phyloP scores from a whole-genome alignment of 176 grass and related monocot genomes.

The Tillandsia fasciculata region DNA sequence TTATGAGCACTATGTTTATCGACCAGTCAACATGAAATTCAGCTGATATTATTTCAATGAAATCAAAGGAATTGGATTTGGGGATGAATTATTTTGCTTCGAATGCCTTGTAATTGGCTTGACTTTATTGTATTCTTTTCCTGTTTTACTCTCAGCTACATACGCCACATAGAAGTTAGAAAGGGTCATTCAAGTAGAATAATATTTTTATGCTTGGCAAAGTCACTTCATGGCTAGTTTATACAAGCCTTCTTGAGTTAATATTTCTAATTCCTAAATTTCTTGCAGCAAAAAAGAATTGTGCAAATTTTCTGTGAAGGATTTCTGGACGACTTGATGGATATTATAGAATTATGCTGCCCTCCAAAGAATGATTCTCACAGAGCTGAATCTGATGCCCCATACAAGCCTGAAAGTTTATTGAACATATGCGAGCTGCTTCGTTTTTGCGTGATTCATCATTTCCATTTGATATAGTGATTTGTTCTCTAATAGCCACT shows the following conservation, averaged over 20 bases:
- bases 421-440: slow-evolving; percentile 71
- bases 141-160: too few relatives aligned
- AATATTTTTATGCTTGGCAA: slow-evolving; percentile 5
- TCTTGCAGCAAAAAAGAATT: slow-evolving; percentile 46
- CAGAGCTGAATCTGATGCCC: slow-evolving; percentile 27
- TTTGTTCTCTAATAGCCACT: slow-evolving; percentile 8
- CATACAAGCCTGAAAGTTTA: slow-evolving; percentile 50
- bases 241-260: not conserved
- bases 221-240: not conserved
- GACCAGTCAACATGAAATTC: too few relatives aligned
- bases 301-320: slow-evolving; percentile 55
- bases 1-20: not conserved
- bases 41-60: too few relatives aligned
- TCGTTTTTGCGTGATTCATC: slow-evolving; percentile 63
- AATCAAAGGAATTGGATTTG: too few relatives aligned
- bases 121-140: too few relatives aligned
- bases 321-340: slow-evolving; percentile 51
- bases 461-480: slow-evolving; percentile 60
- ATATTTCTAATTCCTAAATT: not conserved
- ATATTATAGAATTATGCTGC: slow-evolving; percentile 61
- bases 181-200: not conserved
- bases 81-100: too few relatives aligned
- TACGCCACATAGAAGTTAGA: too few relatives aligned
- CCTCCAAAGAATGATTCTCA: slow-evolving; percentile 24
- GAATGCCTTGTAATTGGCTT: too few relatives aligned